Evolutionary conservation across 1,284 basidiomycete species (phyloP), one percentile per base, ranked within the genome.

Genomic region (Coniferiporia sulphurascens): DNA sequence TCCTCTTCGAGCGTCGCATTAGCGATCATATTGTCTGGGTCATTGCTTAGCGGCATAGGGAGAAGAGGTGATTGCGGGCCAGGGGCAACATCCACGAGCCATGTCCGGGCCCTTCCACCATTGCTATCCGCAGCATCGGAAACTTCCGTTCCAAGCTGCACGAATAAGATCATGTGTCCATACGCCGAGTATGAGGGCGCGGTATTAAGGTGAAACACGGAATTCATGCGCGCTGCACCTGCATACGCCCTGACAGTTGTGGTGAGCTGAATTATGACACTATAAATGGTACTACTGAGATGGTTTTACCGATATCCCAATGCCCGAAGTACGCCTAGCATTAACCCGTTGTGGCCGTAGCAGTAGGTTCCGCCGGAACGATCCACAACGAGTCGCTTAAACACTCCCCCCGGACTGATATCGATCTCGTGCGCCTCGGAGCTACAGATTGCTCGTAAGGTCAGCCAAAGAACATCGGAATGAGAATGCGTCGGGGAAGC

Each of bases 71-170:
- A 55, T 9, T 38, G 52, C n/a, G 63, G 63, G 7, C 64, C 64
- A 50, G 62, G 63, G 3, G 63, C 64, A 36, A 62, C 61, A 44
- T 65, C 64, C 35, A 64, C 63, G 38, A 65, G 22, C 52, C 63
- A 64, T 15, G 60, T 61, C 35, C 61, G 55, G 34, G 60, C 63
- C n/a, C 48, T 21, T 9, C 38, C 5, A 27, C 27, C 27, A 27
- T n/a, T n/a, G n/a, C n/a, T n/a, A n/a, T n/a, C n/a, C n/a, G 27
- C 41, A 2, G 58, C 41, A 9, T 48, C 56, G 13, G 50, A 48
- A n/a, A 44, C 44, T 38, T 50, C 48, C 27, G 27, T 27, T 4
- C 56, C 56, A 17, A 58, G 56, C 55, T 65, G 59, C 22, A 65
- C 63, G 48, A 65, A 48, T 15, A 64, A 41, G 15, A 61, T 58